Base-by-base conservation (phyloP, 805 yeast species). In the Candida sithepensis region DNA sequence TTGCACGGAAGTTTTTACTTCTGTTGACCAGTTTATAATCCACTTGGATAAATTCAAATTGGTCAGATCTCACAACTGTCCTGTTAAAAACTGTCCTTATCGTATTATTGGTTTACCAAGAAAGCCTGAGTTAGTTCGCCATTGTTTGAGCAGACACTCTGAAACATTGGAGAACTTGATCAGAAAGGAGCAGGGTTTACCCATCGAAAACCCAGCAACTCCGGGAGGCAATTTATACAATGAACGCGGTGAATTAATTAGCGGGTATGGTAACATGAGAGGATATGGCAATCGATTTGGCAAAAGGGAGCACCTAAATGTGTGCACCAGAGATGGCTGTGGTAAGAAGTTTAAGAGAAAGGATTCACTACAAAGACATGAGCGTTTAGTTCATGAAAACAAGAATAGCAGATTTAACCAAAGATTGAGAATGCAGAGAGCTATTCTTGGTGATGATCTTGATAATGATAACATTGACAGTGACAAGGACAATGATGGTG, bases 351-450 rank as follows among this genome's bases (percentile, higher is more conserved):
- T 81, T 55, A 72, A 73, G 50, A 64, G 85, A 43, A 72, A 71
- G 45, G 85, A 81, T 58, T 75, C 84, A 1, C 67, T 74, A 47
- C 71, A 68, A 39, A 69, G 85, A 52, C 87, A 81, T 55, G 68
- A 68, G 24, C 70, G 71, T 43, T 65, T 79, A 49, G 82, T 78
- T 13, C 84, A 80, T 56, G 71, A 70, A 45, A 73, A 72, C 58
- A 57, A 54, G 23, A 52, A 60, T 33, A 70, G 77, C 26, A 58
- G 78, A 38, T 67, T 70, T 54, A 71, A 73, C 51, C 64, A 58
- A 48, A 65, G 67, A 44, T 46, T 64, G 34, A 43, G 51, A 24
- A 52, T 55, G 55, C 59, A 57, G 45, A 49, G 51, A 43, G 48
- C 55, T 32, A 52, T 56, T 41, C 44, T 55, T 22, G 40, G 40